Base-by-base conservation (phyloP, 768 basidiomycete species). In the Panellus pusillus region DNA sequence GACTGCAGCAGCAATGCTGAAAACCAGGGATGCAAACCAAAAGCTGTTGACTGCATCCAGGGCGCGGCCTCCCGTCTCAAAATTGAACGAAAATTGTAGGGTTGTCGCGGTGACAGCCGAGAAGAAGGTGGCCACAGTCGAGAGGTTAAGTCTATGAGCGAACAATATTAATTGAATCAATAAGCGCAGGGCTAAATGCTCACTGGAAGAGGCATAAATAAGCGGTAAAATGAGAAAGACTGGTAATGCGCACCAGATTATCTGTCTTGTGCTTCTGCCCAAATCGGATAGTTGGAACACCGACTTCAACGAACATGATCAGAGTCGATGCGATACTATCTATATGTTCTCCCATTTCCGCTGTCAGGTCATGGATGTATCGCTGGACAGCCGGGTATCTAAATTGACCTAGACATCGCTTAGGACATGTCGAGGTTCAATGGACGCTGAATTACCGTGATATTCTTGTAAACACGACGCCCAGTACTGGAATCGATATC, bases 61-160 rank as follows among this genome's bases (percentile, higher is more conserved):
- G 18, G 79, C 54, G 0, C 66, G 46, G 0, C 63, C 73, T 11
- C 63, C 60, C 2, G 63, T 3, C 11, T 9, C 52, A 6, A 79
- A 65, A 36, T 73, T 69, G 60, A 76, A 86, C 2, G 87, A 87
- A 63, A 83, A 87, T 63, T 89, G 87, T 60, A 88, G 67, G 1
- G 85, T 86, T 8, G 85, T 86, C 24, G 86, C 87, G 0, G 85
- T 87, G 51, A 89, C 86, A 15, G 83, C 86, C 29, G 83, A 86
- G 68, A 89, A 87, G 70, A 89, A 88, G 46, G 86, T 90, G 24
- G 87, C 86, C 4, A 90, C 84, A 7, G 87, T 89, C 35, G 86
- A 87, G 29, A 90, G 73, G 57, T 87, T 89, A 20, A 88, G 76
- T 7, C 55, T 60, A 9, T n/a, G 18, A 31, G 12, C 12, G 18